These are phyloP conservation scores for Magnusiomyces magnusii DNA, from an alignment of 1,139 yeast genomes.

Conservation along the genomic window DNA sequence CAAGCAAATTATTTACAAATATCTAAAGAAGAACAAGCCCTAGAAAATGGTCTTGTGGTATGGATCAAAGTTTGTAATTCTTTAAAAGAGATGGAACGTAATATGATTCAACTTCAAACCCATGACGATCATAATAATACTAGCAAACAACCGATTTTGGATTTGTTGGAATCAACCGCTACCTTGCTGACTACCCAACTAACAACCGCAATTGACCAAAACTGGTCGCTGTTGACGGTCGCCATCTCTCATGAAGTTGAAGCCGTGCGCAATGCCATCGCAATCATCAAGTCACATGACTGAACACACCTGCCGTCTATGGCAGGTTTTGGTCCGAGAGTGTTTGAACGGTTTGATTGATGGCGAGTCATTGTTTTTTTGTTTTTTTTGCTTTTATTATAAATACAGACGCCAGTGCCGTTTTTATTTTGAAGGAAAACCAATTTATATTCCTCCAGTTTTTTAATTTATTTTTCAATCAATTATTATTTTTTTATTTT, in stretches of 20 bases:
- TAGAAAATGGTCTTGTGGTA: neutral
- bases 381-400: too few species aligned
- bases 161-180: neutral
- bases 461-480: too few species aligned
- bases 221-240: conserved; percentile 3
- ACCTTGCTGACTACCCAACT: neutral
- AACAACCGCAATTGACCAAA: neutral
- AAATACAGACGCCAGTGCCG: too few species aligned
- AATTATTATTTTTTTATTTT: too few species aligned
- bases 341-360: too few species aligned
- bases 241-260: conserved; percentile 8
- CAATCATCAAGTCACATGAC: neutral
- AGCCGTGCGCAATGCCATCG: neutral
- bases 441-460: too few species aligned
- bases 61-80: neutral
- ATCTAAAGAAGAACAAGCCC: neutral
- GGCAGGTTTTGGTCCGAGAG: neutral
- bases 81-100: neutral
- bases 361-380: too few species aligned
- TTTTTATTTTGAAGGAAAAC: too few species aligned
- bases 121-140: too few species aligned
- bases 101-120: neutral
- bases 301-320: neutral
- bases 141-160: neutral
- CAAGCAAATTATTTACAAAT: neutral